Base-by-base conservation (phyloP, 2,329 filamentous ascomycete genomes). In the Malbranchea zuffiana region DNA sequence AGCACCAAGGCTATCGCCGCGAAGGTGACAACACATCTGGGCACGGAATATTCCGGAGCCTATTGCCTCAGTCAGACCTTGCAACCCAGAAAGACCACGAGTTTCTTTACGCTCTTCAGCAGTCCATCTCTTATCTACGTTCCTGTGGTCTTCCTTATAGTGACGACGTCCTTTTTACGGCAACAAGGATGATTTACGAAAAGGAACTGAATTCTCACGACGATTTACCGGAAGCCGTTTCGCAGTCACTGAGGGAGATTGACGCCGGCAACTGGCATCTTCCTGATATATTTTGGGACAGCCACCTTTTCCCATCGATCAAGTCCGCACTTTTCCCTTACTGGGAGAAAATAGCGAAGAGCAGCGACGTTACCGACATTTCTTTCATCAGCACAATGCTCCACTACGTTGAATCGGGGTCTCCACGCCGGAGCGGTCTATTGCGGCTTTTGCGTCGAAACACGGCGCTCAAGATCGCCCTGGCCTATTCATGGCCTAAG, bases 401-500 rank as follows among this genome's bases (percentile, higher is more conserved):
- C 21, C 43, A 46, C 6, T 43, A 57, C 28, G 57, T 50, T 5
- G 46, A 56, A 40, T 50, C 48, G 2, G 56, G 54, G 5, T 24
- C 34, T 7, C 24, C 35, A 11, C 35, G 20, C 8, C 36, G 36
- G 12, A 34, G 47, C 50, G 37, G 53, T 47, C 28, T 62, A 4
- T 44, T 62, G 4, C 52, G 54, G 18, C 42, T 63, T 5, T 49
- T 63, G 6, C 48, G 51, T 12, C 50, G 48, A 7, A 59, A 63
- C 36, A 60, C 50, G 0, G 55, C 60, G 1, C 47, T 63, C 13
- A 59, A 63, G 30, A 43, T 62, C 6, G 56, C 56, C 12, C 43
- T 63, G 4, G 49, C 58, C 17, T 42, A 26, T 27, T 33, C 35
- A 5, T 39, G 36, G 36, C n/a, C n/a, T n/a, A n/a, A n/a, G n/a